phyloP scores from a whole-genome alignment of 495 filamentous ascomycete species.

The Aspergillus haitiensis region DNA sequence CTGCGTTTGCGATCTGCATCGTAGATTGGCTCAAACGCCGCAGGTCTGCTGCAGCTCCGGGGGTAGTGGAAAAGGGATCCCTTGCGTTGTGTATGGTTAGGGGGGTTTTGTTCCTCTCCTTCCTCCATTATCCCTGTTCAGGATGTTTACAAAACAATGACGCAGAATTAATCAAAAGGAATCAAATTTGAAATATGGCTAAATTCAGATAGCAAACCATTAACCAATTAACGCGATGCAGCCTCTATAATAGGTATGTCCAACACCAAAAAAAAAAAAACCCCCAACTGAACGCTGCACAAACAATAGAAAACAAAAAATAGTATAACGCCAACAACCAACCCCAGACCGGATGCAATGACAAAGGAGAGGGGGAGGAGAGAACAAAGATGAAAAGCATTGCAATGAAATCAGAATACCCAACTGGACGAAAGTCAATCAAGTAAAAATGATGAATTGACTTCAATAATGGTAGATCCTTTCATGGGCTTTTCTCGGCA shows the following conservation, averaged over 20 bases:
- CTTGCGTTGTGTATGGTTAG: background rate
- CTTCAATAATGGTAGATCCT: slow-evolving; percentile 5
- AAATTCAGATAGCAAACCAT: background rate
- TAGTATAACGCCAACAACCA: background rate
- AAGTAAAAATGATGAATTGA: background rate
- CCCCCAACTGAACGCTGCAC: background rate
- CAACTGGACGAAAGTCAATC: background rate
- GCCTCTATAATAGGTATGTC: background rate
- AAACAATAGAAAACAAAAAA: background rate
- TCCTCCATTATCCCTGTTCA: background rate
- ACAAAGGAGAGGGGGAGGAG: background rate
- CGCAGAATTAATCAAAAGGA: background rate
- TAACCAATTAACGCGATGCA: background rate
- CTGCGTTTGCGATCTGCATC: background rate
- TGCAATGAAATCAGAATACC: background rate
- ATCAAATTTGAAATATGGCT: background rate
- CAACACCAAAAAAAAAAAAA: background rate
- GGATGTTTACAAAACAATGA: background rate
- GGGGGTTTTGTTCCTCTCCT: background rate
- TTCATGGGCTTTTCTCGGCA: slow-evolving; percentile 2
- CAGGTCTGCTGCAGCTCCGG: background rate
- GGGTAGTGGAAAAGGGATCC: background rate
- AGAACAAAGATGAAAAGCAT: background rate
- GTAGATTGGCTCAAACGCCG: background rate
- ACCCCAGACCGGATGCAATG: background rate